Evolutionary conservation across 2,329 filamentous ascomycete genomes (phyloP), one percentile per base, ranked within the genome.

Genomic region (Thelonectria rubi): DNA sequence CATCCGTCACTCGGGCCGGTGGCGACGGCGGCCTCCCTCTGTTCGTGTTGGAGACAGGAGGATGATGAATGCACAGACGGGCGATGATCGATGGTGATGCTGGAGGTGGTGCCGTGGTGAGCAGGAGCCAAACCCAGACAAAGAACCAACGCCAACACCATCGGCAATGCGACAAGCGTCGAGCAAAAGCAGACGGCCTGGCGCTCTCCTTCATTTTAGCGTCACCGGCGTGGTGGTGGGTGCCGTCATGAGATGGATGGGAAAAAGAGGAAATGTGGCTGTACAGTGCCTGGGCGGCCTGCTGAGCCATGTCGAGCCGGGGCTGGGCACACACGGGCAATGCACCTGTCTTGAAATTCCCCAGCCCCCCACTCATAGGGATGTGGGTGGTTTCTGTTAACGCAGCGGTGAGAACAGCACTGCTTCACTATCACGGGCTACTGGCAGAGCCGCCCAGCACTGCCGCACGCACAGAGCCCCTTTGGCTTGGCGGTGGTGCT

Each of bases 361-460:
- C 24, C 30, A 48, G 52, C 49, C 50, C 37, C 47, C 40, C 53
- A 20, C 49, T 11, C 30, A 11, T 18, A 49, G 17, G 24, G 47
- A 34, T n/a, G 45, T 21, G 26, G 3, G 30, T 49, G 12, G 12
- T 24, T 3, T n/a, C 2, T 50, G 42, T 42, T 61, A 45, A 34
- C 40, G 17, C 47, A 52, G 52, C 21, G 45, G 32, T 2, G 12
- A 17, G 40, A 2, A 9, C 6, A 37, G 26, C 24, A 34, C 39
- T 10, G 15, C 30, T 18, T 30, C 17, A 18, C 48, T 61, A 61
- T 42, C 43, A 17, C 30, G 6, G 10, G 1, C 17, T 21, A 61
- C 58, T 42, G 26, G 24, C 53, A 52, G 53, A 56, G 58, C 53
- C 53, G 52, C 58, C 20, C n/a, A 53, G 58, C 53, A 61, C 58